Percentiles rank a stretch among this genome's conserved stretches.
These are phyloP conservation scores for Lentinus polychrous DNA, from an alignment of 1,284 basidiomycete species.

Conservation along the genomic window DNA sequence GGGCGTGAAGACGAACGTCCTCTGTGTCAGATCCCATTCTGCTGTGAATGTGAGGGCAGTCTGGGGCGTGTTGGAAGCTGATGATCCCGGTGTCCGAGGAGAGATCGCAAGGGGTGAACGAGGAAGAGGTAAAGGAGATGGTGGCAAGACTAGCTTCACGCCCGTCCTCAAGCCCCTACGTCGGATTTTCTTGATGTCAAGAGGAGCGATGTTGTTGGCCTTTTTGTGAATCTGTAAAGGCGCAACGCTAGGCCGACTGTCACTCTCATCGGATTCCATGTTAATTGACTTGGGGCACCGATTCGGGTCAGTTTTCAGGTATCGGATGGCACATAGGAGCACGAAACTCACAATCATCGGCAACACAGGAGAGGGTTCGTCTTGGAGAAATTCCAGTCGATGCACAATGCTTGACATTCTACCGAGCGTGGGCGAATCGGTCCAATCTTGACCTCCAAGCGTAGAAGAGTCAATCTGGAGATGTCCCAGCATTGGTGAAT, in stretches of 20 bases:
- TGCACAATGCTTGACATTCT: slow-evolving; percentile 8
- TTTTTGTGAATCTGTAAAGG: slow-evolving; percentile 7
- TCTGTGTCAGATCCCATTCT: slow-evolving; percentile 23
- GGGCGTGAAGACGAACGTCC: slow-evolving; percentile 21
- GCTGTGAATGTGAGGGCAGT: slow-evolving; percentile 27
- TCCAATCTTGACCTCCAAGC: background rate
- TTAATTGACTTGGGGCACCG: slow-evolving; percentile 3
- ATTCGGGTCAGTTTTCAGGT: background rate
- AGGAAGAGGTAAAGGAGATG: slow-evolving; percentile 15
- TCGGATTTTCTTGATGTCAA: slow-evolving; percentile 25
- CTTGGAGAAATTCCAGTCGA: background rate
- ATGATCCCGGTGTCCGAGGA: slow-evolving; percentile 5
- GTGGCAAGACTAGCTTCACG: slow-evolving; percentile 21
- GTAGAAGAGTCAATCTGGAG: background rate
- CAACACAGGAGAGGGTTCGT: background rate
- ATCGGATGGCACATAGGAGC: background rate
- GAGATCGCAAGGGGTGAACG: slow-evolving; percentile 7
- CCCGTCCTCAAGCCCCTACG: slow-evolving; percentile 22
- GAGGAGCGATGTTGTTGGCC: slow-evolving; percentile 12
- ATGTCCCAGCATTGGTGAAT: slow-evolving; percentile 1
- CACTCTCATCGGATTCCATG: slow-evolving; percentile 5
- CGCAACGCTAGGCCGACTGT: no score
- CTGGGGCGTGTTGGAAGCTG: slow-evolving; percentile 17
- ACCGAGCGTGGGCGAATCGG: slow-evolving; percentile 18
- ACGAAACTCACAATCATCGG: slow-evolving; percentile 1